phyloP scores from a whole-genome alignment of 2,329 filamentous ascomycete species.

The Diaporthe humulicola region DNA sequence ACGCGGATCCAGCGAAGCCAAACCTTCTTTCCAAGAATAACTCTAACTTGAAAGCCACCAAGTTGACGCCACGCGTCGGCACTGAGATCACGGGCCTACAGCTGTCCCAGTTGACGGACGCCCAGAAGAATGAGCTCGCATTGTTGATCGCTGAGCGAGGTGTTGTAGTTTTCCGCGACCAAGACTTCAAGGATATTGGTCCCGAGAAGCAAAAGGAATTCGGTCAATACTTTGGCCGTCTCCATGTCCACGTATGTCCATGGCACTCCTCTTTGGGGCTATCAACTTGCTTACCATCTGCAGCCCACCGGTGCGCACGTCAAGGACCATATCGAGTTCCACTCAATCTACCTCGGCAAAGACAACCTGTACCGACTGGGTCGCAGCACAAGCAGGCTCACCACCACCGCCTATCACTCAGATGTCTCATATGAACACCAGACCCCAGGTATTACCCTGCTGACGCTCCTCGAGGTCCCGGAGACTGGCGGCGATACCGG shows the following conservation, averaged over 20 bases:
- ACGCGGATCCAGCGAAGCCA: conserved; percentile 48
- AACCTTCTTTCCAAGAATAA: conserved; percentile 45
- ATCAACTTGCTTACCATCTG: neutral
- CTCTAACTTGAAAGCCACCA: conserved; percentile 42
- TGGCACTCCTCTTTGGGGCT: conserved; percentile 57
- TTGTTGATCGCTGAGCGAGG: conserved; percentile 56
- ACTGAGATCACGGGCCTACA: conserved; percentile 57
- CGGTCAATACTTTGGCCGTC: conserved; percentile 53
- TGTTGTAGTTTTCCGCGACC: conserved; percentile 53
- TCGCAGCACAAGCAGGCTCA: conserved; percentile 51
- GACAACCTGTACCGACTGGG: conserved; percentile 58
- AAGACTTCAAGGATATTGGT: conserved; percentile 55
- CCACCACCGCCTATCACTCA: conserved; percentile 55
- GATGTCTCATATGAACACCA: conserved; percentile 59
- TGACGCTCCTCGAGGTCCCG: conserved; percentile 54
- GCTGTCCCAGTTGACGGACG: conserved; percentile 53
- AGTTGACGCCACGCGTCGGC: conserved; percentile 53
- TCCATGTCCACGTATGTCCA: conserved; percentile 54
- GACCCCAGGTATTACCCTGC: conserved; percentile 56
- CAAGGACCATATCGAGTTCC: conserved; percentile 57
- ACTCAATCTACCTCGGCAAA: conserved; percentile 61
- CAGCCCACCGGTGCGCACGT: conserved; percentile 58
- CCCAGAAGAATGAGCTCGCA: conserved; percentile 57
- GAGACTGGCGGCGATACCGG: conserved; percentile 54
- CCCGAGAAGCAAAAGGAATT: conserved; percentile 54